Percentiles rank a stretch among this genome's conserved stretches.
Conservation (phyloP, 2,329 filamentous ascomycete genomes). For the Cucurbitaria berberidis region DNA sequence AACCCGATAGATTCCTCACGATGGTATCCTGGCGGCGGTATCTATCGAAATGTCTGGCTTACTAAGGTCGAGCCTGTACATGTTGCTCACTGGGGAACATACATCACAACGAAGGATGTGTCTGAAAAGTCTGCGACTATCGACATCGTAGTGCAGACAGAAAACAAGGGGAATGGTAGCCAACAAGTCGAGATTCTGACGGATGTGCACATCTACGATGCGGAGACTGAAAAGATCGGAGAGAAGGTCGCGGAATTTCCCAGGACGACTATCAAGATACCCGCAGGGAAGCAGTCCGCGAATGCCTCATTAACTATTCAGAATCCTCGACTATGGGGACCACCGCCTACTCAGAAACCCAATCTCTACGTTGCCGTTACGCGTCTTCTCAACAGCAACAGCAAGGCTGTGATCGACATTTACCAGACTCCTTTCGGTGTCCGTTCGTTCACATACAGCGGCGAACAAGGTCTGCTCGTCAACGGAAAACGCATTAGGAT, state of each 20-base stretch:
- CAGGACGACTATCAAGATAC: slow-evolving; percentile 35
- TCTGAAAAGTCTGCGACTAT: slow-evolving; percentile 55
- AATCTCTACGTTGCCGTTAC: slow-evolving; percentile 59
- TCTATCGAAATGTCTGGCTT: slow-evolving; percentile 63
- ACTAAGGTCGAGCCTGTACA: slow-evolving; percentile 54
- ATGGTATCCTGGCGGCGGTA: slow-evolving; percentile 62
- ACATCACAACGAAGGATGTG: slow-evolving; percentile 55
- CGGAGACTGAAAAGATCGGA: slow-evolving; percentile 29
- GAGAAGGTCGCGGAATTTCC: slow-evolving; percentile 47
- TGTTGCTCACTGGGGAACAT: slow-evolving; percentile 58
- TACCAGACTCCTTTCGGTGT: slow-evolving; percentile 62
- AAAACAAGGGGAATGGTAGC: slow-evolving; percentile 51
- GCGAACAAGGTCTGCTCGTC: slow-evolving; percentile 53
- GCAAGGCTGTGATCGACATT: slow-evolving; percentile 43
- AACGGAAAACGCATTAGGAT: slow-evolving; percentile 56
- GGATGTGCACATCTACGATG: slow-evolving; percentile 50
- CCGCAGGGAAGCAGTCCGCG: slow-evolving; percentile 36
- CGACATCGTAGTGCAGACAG: slow-evolving; percentile 54
- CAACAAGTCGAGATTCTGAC: slow-evolving; percentile 51
- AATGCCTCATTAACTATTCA: slow-evolving; percentile 45
- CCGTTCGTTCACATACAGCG: slow-evolving; percentile 52
- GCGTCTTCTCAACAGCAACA: slow-evolving; percentile 33
- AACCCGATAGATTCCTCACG: slow-evolving; percentile 57
- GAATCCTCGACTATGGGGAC: slow-evolving; percentile 58
- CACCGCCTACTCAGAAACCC: slow-evolving; percentile 54